Evolutionary conservation across 192 early-diverging fungal species (phyloP), one percentile per base, ranked within the genome.

Genomic region (Chytriomyces sp.): DNA sequence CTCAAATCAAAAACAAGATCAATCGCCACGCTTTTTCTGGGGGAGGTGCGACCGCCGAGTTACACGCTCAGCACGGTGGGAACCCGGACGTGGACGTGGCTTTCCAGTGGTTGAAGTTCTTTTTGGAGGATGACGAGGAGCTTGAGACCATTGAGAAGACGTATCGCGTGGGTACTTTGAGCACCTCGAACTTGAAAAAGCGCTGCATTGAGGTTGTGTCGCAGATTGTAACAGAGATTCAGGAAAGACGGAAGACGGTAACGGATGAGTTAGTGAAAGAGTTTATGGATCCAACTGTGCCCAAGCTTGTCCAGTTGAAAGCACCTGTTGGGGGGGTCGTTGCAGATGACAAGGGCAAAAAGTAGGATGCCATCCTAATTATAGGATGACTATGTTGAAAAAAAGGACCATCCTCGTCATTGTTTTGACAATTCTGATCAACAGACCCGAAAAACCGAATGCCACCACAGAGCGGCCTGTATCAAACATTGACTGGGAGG

Each of bases 1-100:
- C 85, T 7, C 90, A 94, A 78, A 96, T 99, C 87, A 96, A 98
- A 81, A 96, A 96, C 79, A 99, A 99, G 86, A 95, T 98, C 82
- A 99, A 98, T 80, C 83, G 86, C 38, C 89, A 94, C 68, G 95
- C 96, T 32, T 99, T 96, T 79, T 94, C 93, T 14, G 97, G 97
- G 33, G 97, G 62, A 8, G 59, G 86, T 64, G 94, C 86, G 14
- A 94, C 92, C 36, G 75, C 92, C 53, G 96, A 98, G 77, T 80
- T 91, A 70, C 97, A 98, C 74, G 80, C 84, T 68, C 57, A 81
- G 59, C 77, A 86, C 66, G 95, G 97, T 36, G 95, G 96, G 31
- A 89, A 98, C 75, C 88, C 91, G 33, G 97, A 99, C 33, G 91
- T 98, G n/a, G 97, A 99, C 77, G 93, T 99, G 12, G 71, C 91